Percentiles rank a stretch among this genome's conserved stretches.
Evolutionary conservation across 192 early-diverging fungal genomes (phyloP).

Genomic region (Coemansia sp.): DNA sequence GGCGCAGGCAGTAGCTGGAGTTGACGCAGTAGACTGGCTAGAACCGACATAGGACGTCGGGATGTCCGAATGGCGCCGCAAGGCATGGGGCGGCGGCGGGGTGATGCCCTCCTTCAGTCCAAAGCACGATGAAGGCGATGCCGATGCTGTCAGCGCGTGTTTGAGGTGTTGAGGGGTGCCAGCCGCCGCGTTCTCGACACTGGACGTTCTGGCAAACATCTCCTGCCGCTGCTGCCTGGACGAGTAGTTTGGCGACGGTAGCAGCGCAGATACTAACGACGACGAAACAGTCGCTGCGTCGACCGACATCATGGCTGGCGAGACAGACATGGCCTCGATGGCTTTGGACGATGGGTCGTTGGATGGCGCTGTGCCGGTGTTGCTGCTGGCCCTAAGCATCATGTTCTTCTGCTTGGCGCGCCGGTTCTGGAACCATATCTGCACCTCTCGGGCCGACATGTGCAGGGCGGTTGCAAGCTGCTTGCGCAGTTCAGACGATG

Average conservation of each 20-base stretch:
- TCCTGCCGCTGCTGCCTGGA: background rate
- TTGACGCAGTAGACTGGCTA: constrained; percentile 3
- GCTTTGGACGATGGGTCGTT: constrained; percentile 6
- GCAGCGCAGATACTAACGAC: constrained; percentile 15
- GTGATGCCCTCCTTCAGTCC: background rate
- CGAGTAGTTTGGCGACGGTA: constrained; percentile 11
- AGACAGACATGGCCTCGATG: background rate
- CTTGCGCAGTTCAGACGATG: constrained; percentile 62
- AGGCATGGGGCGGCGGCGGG: constrained; percentile 1
- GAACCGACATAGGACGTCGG: constrained; percentile 18
- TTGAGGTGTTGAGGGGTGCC: background rate
- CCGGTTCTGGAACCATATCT: constrained; percentile 86
- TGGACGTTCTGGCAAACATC: constrained; percentile 10
- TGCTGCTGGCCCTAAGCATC: constrained; percentile 27
- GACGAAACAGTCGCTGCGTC: background rate
- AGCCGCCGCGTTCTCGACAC: constrained; percentile 16
- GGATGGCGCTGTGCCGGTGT: background rate
- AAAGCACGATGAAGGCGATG: background rate
- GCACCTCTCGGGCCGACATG: constrained; percentile 75
- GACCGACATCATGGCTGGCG: background rate
- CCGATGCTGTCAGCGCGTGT: background rate
- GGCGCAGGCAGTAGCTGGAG: constrained; percentile 9
- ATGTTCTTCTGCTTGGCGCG: constrained; percentile 72
- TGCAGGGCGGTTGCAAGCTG: constrained; percentile 59
- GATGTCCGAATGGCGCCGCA: constrained; percentile 44